These are phyloP conservation scores for Plantago major DNA, from an alignment of 257 asterid species.

Conservation along the genomic window DNA sequence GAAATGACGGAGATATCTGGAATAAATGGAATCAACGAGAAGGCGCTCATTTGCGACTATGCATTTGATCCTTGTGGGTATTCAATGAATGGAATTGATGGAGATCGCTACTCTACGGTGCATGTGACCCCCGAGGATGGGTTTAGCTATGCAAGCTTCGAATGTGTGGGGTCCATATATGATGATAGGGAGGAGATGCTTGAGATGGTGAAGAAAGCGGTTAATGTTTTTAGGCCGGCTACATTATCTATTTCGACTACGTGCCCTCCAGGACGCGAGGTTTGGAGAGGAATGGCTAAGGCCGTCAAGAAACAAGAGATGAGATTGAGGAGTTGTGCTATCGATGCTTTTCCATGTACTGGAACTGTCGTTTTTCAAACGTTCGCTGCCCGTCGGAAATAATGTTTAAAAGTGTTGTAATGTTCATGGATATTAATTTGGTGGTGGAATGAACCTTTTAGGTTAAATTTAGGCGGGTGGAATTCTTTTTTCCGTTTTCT, in stretches of 20 bases:
- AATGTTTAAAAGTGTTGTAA: constrained; percentile 19
- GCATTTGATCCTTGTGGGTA: constrained; percentile 95
- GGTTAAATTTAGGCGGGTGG: constrained; percentile 27
- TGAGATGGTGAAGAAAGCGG: constrained; percentile 49
- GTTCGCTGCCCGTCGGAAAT: constrained; percentile 49
- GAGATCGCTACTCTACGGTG: constrained; percentile 75
- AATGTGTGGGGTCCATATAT: constrained; percentile 57
- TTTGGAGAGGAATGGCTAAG: constrained; percentile 50
- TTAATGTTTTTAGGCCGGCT: constrained; percentile 68
- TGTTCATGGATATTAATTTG: constrained; percentile 5
- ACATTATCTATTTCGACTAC: constrained; percentile 67
- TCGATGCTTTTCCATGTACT: constrained; percentile 59
- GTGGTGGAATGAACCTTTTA: constrained; percentile 16
- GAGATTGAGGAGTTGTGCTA: constrained; percentile 64
- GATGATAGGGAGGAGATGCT: constrained; percentile 36
- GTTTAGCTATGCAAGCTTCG: constrained; percentile 90
- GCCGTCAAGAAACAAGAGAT: constrained; percentile 69
- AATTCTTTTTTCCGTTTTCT: constrained; percentile 22
- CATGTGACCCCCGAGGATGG: constrained; percentile 99
- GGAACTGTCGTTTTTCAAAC: constrained; percentile 75
- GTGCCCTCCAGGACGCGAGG: constrained; percentile 37
- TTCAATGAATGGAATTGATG: constrained; percentile 85
- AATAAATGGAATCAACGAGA: constrained; percentile 41
- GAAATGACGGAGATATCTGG: constrained; percentile 81
- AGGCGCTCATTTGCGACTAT: constrained; percentile 70